Conservation (phyloP, 192 early-diverging fungal genomes). For the Podila minutissima region DNA sequence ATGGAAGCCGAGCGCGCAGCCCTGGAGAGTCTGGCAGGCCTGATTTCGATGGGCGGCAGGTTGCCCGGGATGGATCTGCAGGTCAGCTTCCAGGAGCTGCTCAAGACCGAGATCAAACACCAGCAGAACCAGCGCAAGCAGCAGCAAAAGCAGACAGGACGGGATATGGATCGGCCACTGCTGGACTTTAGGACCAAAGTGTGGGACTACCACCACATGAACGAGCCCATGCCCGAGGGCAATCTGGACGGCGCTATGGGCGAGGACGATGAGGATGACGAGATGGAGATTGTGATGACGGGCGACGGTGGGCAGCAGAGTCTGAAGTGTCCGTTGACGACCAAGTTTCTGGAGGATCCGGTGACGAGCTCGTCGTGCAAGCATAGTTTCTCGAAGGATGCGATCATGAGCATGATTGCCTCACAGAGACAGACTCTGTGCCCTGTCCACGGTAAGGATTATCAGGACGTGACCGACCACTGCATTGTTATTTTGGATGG, state of each 20-base stretch:
- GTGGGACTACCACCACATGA: conserved; percentile 40
- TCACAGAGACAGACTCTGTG: conserved; percentile 1
- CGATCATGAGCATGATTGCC: conserved; percentile 37
- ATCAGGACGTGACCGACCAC: no score
- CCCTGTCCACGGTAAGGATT: conserved; percentile 34
- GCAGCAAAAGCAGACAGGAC: conserved; percentile 26
- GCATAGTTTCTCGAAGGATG: conserved; percentile 61
- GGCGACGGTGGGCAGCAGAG: conserved; percentile 8
- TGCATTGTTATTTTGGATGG: neutral
- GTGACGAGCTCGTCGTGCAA: conserved; percentile 63
- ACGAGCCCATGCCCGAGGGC: conserved; percentile 17
- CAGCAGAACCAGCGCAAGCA: conserved; percentile 8
- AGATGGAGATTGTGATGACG: conserved; percentile 34
- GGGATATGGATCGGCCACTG: conserved; percentile 24
- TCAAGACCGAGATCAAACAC: conserved; percentile 25
- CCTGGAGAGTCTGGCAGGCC: conserved; percentile 10
- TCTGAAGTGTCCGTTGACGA: conserved; percentile 61
- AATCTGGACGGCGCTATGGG: neutral
- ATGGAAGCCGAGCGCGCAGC: conserved; percentile 26
- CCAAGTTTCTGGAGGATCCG: conserved; percentile 60
- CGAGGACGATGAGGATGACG: conserved; percentile 41
- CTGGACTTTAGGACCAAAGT: conserved; percentile 30
- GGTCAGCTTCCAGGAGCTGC: conserved; percentile 9
- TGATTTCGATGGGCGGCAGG: conserved; percentile 4
- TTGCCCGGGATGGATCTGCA: conserved; percentile 16